A percentile compares a stretch with the other conserved stretches of the same genome.
phyloP scores from a whole-genome alignment of 768 basidiomycete genomes.

The Lentinula edodes region DNA sequence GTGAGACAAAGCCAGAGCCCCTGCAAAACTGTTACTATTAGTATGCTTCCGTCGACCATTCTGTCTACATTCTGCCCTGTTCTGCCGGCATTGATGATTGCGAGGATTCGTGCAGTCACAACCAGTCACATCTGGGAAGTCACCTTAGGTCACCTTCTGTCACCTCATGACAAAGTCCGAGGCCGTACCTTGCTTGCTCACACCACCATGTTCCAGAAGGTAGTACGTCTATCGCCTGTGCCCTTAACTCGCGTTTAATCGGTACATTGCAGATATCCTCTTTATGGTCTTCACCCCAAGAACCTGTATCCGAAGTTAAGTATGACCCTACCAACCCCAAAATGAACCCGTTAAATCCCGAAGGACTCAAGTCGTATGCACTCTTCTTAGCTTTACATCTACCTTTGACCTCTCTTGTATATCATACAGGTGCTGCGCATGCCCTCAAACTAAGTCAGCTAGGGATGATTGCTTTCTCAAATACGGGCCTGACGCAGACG shows the following conservation, averaged over 20 bases:
- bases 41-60: background rate
- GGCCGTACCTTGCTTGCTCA: background rate
- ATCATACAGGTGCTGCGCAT: constrained; percentile 84
- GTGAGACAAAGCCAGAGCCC: background rate
- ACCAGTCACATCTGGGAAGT: background rate
- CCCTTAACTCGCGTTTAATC: background rate
- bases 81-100: background rate
- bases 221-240: background rate
- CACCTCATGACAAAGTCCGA: background rate
- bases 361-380: constrained; percentile 91
- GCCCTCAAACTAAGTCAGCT: constrained; percentile 87
- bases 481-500: constrained; percentile 55
- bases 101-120: background rate
- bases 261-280: constrained; percentile 36
- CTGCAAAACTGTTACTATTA: background rate
- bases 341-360: constrained; percentile 85
- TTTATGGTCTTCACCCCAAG: constrained; percentile 45
- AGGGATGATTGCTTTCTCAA: constrained; percentile 93
- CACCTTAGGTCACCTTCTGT: background rate
- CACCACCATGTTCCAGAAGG: constrained; percentile 5
- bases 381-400: constrained; percentile 7
- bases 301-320: constrained; percentile 24
- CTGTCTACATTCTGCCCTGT: background rate
- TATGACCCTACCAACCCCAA: constrained; percentile 74
- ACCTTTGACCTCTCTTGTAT: background rate